Evolutionary conservation across 2,329 filamentous ascomycete genomes (phyloP), one percentile per base, ranked within the genome.

Genomic region (Mycosphaerelloides madeirae): DNA sequence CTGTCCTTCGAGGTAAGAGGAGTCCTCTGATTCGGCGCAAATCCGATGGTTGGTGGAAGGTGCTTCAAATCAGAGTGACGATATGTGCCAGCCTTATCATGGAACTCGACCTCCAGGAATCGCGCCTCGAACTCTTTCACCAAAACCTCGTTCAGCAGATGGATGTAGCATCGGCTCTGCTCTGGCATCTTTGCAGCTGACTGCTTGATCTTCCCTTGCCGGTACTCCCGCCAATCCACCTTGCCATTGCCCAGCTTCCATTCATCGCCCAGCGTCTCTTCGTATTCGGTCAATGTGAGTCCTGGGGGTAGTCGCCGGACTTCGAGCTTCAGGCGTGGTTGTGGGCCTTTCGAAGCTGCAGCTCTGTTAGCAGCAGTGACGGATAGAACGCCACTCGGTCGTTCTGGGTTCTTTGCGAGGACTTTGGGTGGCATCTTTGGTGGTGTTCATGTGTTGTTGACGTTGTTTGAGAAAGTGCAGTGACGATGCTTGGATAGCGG

Each of bases 251-350:
- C 86, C 3, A 78, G 59, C 59, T 82, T 85, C 91, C 91, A 97
- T 38, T 89, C 84, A 1, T 83, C 76, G 3, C 89, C 90, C 11
- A 96, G 65, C 7, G 81, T 75, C 12, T 71, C 66, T 57, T 82
- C 74, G 52, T 94, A 91, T 60, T 98, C 93, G 1, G 76, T 67
- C 59, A 87, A 79, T 0, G 86, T 94, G 64, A 98, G 75, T 7
- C 85, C 87, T 1, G 93, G 90, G 8, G 93, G 87, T 3, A 98
- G 77, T 45, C 91, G 80, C 41, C 94, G 82, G 43, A 96, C 75
- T 18, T 94, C 75, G 11, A 95, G 76, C 72, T 97, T 97, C 60
- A 94, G 78, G 47, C 87, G 85, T 44, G 81, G 77, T 14, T 74
- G 66, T 2, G 77, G 65, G 3, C 69, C 58, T 54, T 77, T 75